Evolutionary conservation across 164 flowering plant species (phyloP), one percentile per base, ranked within the genome.

Genomic region (Aristolochia californica): DNA sequence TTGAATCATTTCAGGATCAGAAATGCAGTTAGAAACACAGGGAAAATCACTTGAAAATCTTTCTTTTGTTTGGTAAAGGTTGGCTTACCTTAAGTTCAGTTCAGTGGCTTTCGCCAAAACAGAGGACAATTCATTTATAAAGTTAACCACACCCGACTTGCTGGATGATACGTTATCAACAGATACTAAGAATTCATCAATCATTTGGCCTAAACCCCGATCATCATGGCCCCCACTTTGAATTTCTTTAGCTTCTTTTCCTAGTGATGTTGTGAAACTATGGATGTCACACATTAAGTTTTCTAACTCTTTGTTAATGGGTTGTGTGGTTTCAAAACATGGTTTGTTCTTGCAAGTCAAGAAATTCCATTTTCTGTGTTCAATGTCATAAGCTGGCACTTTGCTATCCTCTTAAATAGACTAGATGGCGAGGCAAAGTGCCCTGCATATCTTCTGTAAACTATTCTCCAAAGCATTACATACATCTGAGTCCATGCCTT

Each of bases 1-100:
- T 58, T 77, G 82, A 55, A 79, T 83, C 67, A 72, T 70, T 64
- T 83, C 96, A 20, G 80, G 79, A 72, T 86, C 76, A 64, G 83
- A 75, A 40, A 68, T 50, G 24, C 83, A 74, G 60, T 64, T 78
- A 72, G 90, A 79, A 60, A 76, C 67, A 59, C 71, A 72, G 44
- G 73, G 40, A 59, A 76, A 76, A 12, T 80, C 80, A 74, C 79
- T 78, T 43, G 73, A 55, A 73, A 74, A 78, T n/a, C 63, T 75
- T 65, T 80, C 90, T 62, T 70, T 74, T 26, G 65, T 45, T 53
- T 70, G 68, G 50, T 74, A n/a, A 75, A 61, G 69, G 73, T 51
- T 74, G 73, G 44, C 74, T 65, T 18, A 61, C 68, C 66, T 80
- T 87, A 83, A 79, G 63, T 61, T 75, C 43, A 84, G 73, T 45